A percentile compares a stretch with the other conserved stretches of the same genome.
These are phyloP conservation scores for Phytophthora hibernalis DNA, from an alignment of 352 stramenopile genomes.

Conservation along the genomic window DNA sequence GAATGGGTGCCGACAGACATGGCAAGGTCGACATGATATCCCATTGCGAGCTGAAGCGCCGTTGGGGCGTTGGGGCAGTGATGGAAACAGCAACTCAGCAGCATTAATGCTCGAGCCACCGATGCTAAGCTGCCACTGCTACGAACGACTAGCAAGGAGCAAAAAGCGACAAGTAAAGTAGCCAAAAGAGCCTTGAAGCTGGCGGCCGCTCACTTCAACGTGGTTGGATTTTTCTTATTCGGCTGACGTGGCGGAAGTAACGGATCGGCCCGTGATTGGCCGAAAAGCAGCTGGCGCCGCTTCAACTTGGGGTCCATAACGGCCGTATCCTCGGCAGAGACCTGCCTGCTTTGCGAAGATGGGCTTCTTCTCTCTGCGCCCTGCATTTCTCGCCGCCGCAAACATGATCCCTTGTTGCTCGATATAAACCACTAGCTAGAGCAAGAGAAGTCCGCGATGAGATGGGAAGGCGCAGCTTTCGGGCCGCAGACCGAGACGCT, in stretches of 20 bases:
- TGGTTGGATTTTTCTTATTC: conserved; percentile 44
- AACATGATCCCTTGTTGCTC: conserved; percentile 6
- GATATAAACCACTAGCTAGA: conserved; percentile 19
- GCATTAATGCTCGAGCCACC: too few relatives aligned
- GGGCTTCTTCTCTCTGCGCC: too few relatives aligned
- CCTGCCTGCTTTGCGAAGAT: background rate
- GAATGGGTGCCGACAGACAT: conserved; percentile 15
- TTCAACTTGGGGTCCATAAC: conserved; percentile 32
- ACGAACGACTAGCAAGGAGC: too few relatives aligned
- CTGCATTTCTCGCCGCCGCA: too few relatives aligned
- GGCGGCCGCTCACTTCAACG: conserved; percentile 20
- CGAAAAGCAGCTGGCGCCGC: conserved; percentile 19
- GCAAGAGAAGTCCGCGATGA: conserved; percentile 18
- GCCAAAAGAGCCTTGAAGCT: background rate
- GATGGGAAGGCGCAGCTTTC: too few relatives aligned
- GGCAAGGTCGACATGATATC: conserved; percentile 32
- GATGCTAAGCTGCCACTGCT: too few relatives aligned
- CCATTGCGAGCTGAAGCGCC: conserved; percentile 14
- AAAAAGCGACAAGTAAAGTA: background rate
- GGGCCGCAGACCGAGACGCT: too few relatives aligned
- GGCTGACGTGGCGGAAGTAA: conserved; percentile 29
- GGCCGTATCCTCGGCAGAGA: conserved; percentile 18
- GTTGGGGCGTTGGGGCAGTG: background rate
- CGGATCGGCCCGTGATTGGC: conserved; percentile 18
- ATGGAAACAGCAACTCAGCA: too few relatives aligned